Percentiles rank a stretch among this genome's conserved stretches.
phyloP scores from a whole-genome alignment of 495 filamentous ascomycete species.

The Poronia punctata region DNA sequence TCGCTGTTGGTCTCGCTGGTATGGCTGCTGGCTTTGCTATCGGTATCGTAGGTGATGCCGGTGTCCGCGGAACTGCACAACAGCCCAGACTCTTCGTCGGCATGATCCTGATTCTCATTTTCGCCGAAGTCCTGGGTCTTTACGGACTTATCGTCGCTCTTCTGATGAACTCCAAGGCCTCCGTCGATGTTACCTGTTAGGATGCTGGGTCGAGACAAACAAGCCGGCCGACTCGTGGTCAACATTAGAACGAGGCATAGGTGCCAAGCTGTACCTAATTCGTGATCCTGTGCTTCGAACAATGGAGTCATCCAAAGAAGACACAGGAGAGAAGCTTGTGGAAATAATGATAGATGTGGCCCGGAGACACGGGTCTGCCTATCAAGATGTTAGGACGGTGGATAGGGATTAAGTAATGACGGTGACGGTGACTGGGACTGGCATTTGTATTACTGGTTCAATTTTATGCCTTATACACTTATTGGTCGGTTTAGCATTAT shows the following conservation, averaged over 20 bases:
- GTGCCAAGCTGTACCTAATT: conserved; percentile 19
- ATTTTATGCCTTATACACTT: conserved; percentile 29
- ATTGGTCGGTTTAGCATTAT: conserved; percentile 32
- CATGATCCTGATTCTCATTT: conserved; percentile 99
- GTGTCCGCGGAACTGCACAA: conserved; percentile 96
- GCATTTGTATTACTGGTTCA: conserved; percentile 35
- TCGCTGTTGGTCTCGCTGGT: conserved; percentile 93
- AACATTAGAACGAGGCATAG: conserved; percentile 10
- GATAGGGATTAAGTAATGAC: conserved; percentile 37
- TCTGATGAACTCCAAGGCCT: conserved; percentile 91
- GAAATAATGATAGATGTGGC: conserved; percentile 21
- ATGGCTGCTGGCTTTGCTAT: conserved; percentile 98
- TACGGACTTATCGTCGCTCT: conserved; percentile 98
- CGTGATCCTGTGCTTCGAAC: conserved; percentile 9
- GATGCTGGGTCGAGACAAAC: neutral
- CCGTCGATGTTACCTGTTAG: conserved; percentile 42
- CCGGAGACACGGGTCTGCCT: conserved; percentile 7
- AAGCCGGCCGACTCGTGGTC: conserved; percentile 3
- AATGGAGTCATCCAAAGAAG: conserved; percentile 3
- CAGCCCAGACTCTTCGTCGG: conserved; percentile 97
- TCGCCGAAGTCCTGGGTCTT: conserved; percentile 98
- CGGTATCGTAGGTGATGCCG: conserved; percentile 97
- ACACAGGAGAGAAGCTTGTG: conserved; percentile 20
- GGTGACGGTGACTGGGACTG: conserved; percentile 23
- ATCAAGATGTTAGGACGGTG: conserved; percentile 15